Conservation (phyloP, 2,329 filamentous ascomycete species). For the Meredithiella fracta region DNA sequence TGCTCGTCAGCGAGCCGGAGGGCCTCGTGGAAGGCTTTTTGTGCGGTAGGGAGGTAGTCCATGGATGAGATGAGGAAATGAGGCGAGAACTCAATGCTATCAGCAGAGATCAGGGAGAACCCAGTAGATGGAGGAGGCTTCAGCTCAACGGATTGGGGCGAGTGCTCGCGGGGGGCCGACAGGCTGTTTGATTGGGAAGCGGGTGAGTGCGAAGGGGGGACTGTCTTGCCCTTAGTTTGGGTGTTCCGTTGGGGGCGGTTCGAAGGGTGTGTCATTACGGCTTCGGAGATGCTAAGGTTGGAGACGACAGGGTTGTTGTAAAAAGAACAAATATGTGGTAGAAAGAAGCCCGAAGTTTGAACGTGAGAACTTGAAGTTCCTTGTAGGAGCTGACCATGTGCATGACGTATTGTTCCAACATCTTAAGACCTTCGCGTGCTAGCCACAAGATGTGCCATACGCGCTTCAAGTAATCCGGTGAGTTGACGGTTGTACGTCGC, state of each 20-base stretch:
- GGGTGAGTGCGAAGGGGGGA: conserved; percentile 19
- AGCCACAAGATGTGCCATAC: conserved; percentile 90
- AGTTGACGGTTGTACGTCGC: conserved; percentile 59
- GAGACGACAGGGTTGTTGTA: conserved; percentile 76
- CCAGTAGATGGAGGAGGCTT: conserved; percentile 40
- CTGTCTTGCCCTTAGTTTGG: not conserved
- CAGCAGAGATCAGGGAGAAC: conserved; percentile 26
- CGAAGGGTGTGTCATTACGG: conserved; percentile 20
- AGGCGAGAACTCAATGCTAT: conserved; percentile 20
- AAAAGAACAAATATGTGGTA: conserved; percentile 96
- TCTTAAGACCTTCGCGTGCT: conserved; percentile 72
- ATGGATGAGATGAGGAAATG: conserved; percentile 60
- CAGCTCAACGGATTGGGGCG: conserved; percentile 31
- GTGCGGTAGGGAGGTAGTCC: conserved; percentile 71
- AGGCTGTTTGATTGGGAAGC: conserved; percentile 25
- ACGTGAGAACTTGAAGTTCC: conserved; percentile 76
- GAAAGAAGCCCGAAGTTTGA: conserved; percentile 85
- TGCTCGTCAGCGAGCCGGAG: conserved; percentile 55
- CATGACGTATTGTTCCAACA: conserved; percentile 75
- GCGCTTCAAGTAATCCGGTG: conserved; percentile 64
- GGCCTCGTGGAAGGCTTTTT: conserved; percentile 65
- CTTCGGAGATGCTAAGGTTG: conserved; percentile 34
- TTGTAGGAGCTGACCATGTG: conserved; percentile 64
- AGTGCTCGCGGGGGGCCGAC: conserved; percentile 31
- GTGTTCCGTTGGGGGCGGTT: conserved; percentile 18